Evolutionary conservation across 2,329 filamentous ascomycete species (phyloP).

Genomic region (Fusarium praegraminearum): DNA sequence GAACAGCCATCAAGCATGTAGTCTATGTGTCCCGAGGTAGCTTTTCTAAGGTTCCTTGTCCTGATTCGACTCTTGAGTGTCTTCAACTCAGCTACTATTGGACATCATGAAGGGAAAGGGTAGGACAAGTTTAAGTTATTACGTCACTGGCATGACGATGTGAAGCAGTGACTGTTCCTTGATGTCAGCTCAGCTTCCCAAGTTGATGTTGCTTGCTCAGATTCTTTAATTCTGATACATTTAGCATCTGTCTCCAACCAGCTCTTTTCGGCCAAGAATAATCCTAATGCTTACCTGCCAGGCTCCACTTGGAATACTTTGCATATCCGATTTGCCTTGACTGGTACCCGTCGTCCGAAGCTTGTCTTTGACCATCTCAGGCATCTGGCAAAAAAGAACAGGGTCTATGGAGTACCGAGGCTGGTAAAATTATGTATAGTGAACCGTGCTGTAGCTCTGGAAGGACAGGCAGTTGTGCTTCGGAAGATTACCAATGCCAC

Average conservation of each 20-base stretch:
- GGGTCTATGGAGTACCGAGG: constrained; percentile 37
- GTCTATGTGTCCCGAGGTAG: constrained; percentile 9
- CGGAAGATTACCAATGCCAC: constrained; percentile 43
- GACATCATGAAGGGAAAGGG: neutral
- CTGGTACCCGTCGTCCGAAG: constrained; percentile 11
- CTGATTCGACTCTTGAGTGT: constrained; percentile 14
- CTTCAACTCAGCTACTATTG: constrained; percentile 31
- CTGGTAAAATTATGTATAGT: constrained; percentile 12
- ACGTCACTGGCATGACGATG: constrained; percentile 32
- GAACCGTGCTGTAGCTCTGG: constrained; percentile 20
- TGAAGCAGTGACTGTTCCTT: constrained; percentile 31
- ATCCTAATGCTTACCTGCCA: constrained; percentile 1
- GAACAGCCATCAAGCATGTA: constrained; percentile 12
- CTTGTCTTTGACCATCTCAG: constrained; percentile 23
- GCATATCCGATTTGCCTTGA: constrained; percentile 18
- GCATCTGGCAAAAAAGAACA: constrained; percentile 20
- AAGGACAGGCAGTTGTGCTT: constrained; percentile 39
- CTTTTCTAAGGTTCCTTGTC: constrained; percentile 20
- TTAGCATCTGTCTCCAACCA: constrained; percentile 6
- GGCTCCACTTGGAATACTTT: neutral
- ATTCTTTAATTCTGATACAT: neutral
- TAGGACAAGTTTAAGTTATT: constrained; percentile 5
- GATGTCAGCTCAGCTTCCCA: constrained; percentile 4
- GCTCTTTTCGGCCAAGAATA: constrained; percentile 11
- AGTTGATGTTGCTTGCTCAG: neutral